phyloP scores from a whole-genome alignment of 2,329 filamentous ascomycete genomes.

The Calonectria hawksworthii region DNA sequence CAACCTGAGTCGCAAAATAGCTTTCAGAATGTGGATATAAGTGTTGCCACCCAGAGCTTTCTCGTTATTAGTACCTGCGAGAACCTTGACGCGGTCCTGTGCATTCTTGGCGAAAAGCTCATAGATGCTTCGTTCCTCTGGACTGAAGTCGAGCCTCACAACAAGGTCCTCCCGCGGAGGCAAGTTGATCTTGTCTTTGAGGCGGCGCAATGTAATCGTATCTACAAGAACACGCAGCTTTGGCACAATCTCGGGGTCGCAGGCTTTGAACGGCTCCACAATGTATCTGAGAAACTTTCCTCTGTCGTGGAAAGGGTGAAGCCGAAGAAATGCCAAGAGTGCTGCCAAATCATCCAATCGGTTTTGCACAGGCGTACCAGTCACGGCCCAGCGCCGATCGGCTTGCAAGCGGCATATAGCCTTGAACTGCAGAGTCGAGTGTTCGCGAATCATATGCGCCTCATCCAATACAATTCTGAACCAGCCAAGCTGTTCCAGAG shows the following conservation, averaged over 20 bases:
- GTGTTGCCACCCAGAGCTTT: conserved; percentile 83
- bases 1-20: conserved; percentile 88
- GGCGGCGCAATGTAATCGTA: conserved; percentile 90
- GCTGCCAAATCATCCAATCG: conserved; percentile 90
- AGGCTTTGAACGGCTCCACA: conserved; percentile 86
- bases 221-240: conserved; percentile 92
- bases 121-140: conserved; percentile 83
- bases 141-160: conserved; percentile 80
- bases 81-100: conserved; percentile 81
- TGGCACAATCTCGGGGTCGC: conserved; percentile 85
- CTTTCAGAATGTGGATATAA: conserved; percentile 94
- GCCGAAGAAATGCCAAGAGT: conserved; percentile 85
- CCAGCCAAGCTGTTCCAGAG: conserved; percentile 86
- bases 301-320: conserved; percentile 87
- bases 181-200: conserved; percentile 92
- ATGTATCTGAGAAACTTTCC: conserved; percentile 84
- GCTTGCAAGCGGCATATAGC: conserved; percentile 85
- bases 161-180: conserved; percentile 81
- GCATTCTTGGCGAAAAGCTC: conserved; percentile 88
- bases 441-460: conserved; percentile 93
- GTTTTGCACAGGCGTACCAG: conserved; percentile 96
- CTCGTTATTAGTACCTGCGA: conserved; percentile 70
- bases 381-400: conserved; percentile 94
- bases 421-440: conserved; percentile 84
- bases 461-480: conserved; percentile 96